Evolutionary conservation across 2,329 filamentous ascomycete genomes (phyloP), one percentile per base, ranked within the genome.

Genomic region (Aspergillus calidoustus): DNA sequence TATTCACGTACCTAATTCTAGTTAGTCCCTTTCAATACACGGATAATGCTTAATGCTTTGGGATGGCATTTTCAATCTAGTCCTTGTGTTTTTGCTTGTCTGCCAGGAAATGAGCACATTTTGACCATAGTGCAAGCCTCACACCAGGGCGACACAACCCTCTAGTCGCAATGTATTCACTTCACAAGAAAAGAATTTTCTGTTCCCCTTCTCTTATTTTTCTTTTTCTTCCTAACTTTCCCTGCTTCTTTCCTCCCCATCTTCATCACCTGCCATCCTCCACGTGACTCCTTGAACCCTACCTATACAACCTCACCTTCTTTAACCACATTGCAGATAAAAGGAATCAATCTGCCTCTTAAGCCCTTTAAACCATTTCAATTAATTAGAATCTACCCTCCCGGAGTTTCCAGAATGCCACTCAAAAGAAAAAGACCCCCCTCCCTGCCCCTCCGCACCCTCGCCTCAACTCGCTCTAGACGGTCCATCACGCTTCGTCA

Each of bases 211-310:
- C 46, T 17, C 23, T 59, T 23, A 48, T 7, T 56, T 49, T 55
- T n/a, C 50, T 15, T 56, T 44, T 15, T 38, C 15, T 54, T 41
- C 25, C 47, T 55, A 19, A 49, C 46, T 56, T 57, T 30, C 34
- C 43, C 50, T n/a, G 47, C 46, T 56, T 57, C 30, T 34, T 38
- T 47, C 30, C 47, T 30, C n/a, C 13, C n/a, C n/a, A 28, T 4
- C 4, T 49, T 47, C 47, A 41, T 47, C 19, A 34, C 28, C 50
- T 19, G 28, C 22, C 22, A 41, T 17, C 11, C n/a, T 58, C 53
- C 66, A 66, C 65, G 57, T 67, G 61, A 68, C 52, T 19, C 17
- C 7, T 11, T 8, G 30, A 63, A 49, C 55, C 61, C 60, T 65
- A 54, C 38, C 48, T 57, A 49, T 17, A 22, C 47, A 61, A 23